Evolutionary conservation across 805 yeast genomes (phyloP).

Genomic region (Saccharomycopsis microspora): DNA sequence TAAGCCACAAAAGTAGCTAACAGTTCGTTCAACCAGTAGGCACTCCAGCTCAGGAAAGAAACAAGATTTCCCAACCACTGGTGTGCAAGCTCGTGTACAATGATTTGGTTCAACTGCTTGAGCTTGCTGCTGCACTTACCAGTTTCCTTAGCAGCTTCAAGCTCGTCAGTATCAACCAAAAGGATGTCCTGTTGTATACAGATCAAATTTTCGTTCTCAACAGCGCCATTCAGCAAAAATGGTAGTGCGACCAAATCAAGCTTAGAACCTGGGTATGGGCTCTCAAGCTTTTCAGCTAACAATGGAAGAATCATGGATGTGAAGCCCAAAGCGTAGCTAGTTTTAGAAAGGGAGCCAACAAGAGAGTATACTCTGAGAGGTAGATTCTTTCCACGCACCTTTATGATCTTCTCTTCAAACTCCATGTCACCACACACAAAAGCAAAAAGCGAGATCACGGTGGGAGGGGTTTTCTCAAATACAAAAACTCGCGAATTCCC

Average conservation of each 20-base stretch:
- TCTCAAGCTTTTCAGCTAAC: constrained; percentile 33
- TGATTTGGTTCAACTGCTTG: constrained; percentile 34
- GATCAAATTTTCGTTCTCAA: constrained; percentile 70
- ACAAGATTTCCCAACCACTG: constrained; percentile 71
- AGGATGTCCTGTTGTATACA: constrained; percentile 41
- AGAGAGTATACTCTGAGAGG: constrained; percentile 49
- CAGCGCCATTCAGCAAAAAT: constrained; percentile 64
- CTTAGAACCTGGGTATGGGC: constrained; percentile 46
- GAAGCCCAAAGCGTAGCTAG: constrained; percentile 38
- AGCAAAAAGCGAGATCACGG: constrained; percentile 54
- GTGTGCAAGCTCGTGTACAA: constrained; percentile 67
- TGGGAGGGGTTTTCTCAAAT: constrained; percentile 45
- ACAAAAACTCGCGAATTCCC: constrained; percentile 23
- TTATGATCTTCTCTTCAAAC: constrained; percentile 26
- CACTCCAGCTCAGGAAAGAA: constrained; percentile 56
- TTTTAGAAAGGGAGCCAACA: constrained; percentile 33
- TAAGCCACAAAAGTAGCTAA: constrained; percentile 69
- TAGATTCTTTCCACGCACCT: constrained; percentile 17
- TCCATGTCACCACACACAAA: constrained; percentile 63
- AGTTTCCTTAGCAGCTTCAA: constrained; percentile 8
- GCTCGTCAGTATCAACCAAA: constrained; percentile 24
- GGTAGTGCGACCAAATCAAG: constrained; percentile 62
- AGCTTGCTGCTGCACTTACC: constrained; percentile 13
- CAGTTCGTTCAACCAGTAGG: constrained; percentile 66
- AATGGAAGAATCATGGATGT: constrained; percentile 37